These are phyloP conservation scores for Colletotrichum tofieldiae DNA, from an alignment of 2,329 filamentous ascomycete species.

Conservation along the genomic window DNA sequence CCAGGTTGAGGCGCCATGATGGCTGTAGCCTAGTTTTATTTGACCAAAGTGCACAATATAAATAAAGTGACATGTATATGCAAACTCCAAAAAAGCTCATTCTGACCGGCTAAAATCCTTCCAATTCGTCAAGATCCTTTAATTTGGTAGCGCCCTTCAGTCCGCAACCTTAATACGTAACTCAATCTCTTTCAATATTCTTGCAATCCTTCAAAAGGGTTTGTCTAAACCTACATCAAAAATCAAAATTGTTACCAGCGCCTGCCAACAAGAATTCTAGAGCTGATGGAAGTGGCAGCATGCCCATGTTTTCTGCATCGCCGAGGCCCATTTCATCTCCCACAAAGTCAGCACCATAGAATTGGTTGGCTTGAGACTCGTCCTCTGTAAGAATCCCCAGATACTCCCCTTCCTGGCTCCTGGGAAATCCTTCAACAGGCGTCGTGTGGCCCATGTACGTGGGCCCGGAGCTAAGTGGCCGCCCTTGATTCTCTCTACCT, in stretches of 20 bases:
- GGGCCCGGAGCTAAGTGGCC: constrained; percentile 1
- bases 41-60: no score
- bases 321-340: constrained; percentile 35
- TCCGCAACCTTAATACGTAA: no score
- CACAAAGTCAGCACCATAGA: constrained; percentile 14
- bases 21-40: no score
- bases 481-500: background rate
- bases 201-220: background rate
- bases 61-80: no score
- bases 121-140: no score
- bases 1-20: no score
- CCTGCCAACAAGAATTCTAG: constrained; percentile 53
- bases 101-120: no score
- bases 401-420: constrained; percentile 8
- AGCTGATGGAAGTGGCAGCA: constrained; percentile 50
- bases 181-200: no score
- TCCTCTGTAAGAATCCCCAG: background rate
- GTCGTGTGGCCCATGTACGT: background rate
- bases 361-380: background rate
- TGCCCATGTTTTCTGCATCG: constrained; percentile 41
- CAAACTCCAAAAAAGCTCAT: no score
- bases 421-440: background rate
- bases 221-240: background rate
- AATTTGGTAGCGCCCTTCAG: no score
- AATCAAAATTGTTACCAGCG: constrained; percentile 41